Conservation (phyloP, 441 rosid species). For the Geranium incanum region DNA sequence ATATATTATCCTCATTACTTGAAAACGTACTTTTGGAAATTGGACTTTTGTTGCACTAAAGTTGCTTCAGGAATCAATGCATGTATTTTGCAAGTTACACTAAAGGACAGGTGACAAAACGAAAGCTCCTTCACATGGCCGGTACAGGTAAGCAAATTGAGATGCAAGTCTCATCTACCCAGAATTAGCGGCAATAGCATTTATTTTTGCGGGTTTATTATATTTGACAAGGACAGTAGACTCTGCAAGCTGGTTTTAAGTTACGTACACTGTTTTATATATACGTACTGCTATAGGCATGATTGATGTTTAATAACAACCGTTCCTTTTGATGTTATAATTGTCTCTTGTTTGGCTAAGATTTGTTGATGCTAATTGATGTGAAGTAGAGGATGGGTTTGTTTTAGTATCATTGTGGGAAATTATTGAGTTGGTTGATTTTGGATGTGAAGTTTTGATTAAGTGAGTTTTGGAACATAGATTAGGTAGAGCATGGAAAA, state of each 20-base stretch:
- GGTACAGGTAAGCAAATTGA: neutral
- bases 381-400: neutral
- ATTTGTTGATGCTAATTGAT: neutral
- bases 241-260: neutral
- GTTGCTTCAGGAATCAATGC: neutral
- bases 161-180: neutral
- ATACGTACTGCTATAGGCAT: neutral
- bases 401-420: neutral
- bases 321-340: neutral
- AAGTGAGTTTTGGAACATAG: neutral
- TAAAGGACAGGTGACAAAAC: neutral
- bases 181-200: neutral
- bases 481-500: neutral
- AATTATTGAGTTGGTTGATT: neutral
- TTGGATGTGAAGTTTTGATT: neutral
- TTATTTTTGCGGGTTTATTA: neutral
- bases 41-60: neutral
- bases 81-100: conserved; percentile 1
- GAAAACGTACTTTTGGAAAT: neutral
- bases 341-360: neutral
- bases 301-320: neutral
- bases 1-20: neutral
- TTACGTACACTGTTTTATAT: neutral
- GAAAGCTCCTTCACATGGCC: conserved; percentile 3
- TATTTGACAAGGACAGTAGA: neutral